Evolutionary conservation across 108 stramenopile genomes (phyloP), one percentile per base, ranked within the genome.

Genomic region (Skeletonema grethae): DNA sequence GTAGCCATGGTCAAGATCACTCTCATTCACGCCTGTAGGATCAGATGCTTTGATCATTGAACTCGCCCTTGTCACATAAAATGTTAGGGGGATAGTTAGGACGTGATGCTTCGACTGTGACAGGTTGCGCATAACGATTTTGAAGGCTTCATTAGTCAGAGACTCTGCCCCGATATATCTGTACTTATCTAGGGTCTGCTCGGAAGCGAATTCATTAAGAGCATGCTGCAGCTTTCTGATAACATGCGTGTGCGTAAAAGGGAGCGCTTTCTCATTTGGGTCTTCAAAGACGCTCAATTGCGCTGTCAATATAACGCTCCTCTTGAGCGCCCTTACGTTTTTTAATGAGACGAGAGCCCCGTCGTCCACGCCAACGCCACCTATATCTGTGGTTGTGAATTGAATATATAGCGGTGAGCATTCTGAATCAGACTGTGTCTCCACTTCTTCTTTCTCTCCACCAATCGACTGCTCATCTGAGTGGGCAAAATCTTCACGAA

Each of bases 131-230:
- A 76, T 80, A 29, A 88, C 86, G 29, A 75, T 39, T 25, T 76
- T 62, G 15, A 89, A 57, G 46, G 75, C 81, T 0, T 84, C 85
- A 7, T 81, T 57, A 15, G 84, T 75, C 57, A 84, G 68, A 10
- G 59, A 63, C 29, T 59, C 9, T 5, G 5, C 13, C 28, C 86
- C 84, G 5, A 63, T 13, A 45, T 79, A 72, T 13, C 80, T 65
- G 57, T 90, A 72, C 36, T 84, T 80, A 63, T 90, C 90, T 13
- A 94, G 79, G 6, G 71, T 85, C 60, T 86, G 90, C 65, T 91
- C 90, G 0, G 88, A 84, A 39, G 79, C 66, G 57, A 87, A 88
- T 16, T 86, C 77, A 59, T 78, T 87, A 57, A 94, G 58, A 10
- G 80, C 65, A 31, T 64, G 36, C 32, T 59, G 55, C 15, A 90